Evolutionary conservation across 139 green algal species (phyloP).

Genomic region (Marvania coccoides): DNA sequence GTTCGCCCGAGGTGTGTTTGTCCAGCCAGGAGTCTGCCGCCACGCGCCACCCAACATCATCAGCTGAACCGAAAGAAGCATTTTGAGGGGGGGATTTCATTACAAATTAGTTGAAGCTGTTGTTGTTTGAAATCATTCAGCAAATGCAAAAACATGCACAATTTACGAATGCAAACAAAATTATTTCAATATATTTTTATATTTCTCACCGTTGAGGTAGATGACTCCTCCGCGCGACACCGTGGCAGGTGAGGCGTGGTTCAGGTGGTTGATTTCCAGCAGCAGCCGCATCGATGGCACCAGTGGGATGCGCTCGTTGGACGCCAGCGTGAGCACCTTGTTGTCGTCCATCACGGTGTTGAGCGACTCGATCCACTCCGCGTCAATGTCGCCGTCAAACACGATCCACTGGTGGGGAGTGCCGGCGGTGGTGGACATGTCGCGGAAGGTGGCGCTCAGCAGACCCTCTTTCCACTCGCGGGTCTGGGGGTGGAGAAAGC

Average conservation of each 20-base stretch:
- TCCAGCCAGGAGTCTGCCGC: constrained; percentile 35
- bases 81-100: not conserved
- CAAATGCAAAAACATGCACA: no score
- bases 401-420: constrained; percentile 90
- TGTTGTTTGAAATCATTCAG: no score
- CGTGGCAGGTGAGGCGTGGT: constrained; percentile 85
- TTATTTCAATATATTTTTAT: constrained; percentile 19
- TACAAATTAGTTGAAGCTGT: not conserved
- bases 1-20: constrained; percentile 29
- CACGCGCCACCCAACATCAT: constrained; percentile 83
- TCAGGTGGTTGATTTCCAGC: constrained; percentile 73
- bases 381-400: constrained; percentile 92
- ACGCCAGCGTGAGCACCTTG: constrained; percentile 88
- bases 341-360: constrained; percentile 94
- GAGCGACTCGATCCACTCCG: constrained; percentile 79
- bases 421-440: constrained; percentile 10
- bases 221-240: constrained; percentile 89
- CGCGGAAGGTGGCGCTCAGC: constrained; percentile 38
- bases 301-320: constrained; percentile 89
- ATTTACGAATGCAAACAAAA: no score
- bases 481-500: constrained; percentile 74
- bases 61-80: constrained; percentile 2
- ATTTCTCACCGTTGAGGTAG: constrained; percentile 63
- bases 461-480: constrained; percentile 93
- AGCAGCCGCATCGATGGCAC: constrained; percentile 80